These are phyloP conservation scores for Fragilariopsis cylindrus DNA, from an alignment of 108 stramenopile genomes.

Conservation along the genomic window DNA sequence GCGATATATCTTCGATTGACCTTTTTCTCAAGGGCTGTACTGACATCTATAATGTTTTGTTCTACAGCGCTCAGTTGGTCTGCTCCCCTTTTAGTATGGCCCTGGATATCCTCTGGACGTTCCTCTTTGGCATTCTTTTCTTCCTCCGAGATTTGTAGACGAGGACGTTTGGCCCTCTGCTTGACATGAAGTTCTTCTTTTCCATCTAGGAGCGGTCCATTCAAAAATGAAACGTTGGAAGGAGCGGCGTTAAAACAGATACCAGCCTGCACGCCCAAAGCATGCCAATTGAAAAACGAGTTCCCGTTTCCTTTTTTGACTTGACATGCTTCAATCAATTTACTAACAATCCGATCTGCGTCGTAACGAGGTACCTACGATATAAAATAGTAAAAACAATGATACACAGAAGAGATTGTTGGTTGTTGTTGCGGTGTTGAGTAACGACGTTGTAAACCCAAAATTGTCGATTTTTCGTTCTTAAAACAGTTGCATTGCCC, in stretches of 20 bases:
- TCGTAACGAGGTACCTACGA: slow-evolving; percentile 83
- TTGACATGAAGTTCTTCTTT: slow-evolving; percentile 46
- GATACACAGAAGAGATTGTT: neutral
- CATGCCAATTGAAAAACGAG: slow-evolving; percentile 67
- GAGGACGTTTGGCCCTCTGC: slow-evolving; percentile 46
- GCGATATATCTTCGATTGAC: slow-evolving; percentile 20
- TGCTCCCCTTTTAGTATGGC: slow-evolving; percentile 43
- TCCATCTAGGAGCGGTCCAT: slow-evolving; percentile 58
- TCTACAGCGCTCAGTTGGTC: slow-evolving; percentile 75
- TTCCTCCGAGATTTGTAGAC: slow-evolving; percentile 19
- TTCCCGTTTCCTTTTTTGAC: slow-evolving; percentile 18
- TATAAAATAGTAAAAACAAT: neutral
- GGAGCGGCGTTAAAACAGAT: slow-evolving; percentile 83
- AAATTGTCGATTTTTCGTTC: too few relatives aligned
- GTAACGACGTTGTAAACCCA: neutral
- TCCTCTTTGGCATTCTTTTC: slow-evolving; percentile 61
- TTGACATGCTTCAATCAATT: slow-evolving; percentile 51
- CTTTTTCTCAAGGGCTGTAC: slow-evolving; percentile 37
- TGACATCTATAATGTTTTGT: slow-evolving; percentile 52
- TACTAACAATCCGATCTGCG: slow-evolving; percentile 52
- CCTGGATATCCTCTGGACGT: slow-evolving; percentile 54
- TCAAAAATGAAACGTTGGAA: slow-evolving; percentile 57
- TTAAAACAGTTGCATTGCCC: too few relatives aligned
- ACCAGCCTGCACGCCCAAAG: slow-evolving; percentile 65
- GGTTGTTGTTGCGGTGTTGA: neutral